phyloP scores from a whole-genome alignment of 2,329 filamentous ascomycete species.

The Blastomyces silverae region DNA sequence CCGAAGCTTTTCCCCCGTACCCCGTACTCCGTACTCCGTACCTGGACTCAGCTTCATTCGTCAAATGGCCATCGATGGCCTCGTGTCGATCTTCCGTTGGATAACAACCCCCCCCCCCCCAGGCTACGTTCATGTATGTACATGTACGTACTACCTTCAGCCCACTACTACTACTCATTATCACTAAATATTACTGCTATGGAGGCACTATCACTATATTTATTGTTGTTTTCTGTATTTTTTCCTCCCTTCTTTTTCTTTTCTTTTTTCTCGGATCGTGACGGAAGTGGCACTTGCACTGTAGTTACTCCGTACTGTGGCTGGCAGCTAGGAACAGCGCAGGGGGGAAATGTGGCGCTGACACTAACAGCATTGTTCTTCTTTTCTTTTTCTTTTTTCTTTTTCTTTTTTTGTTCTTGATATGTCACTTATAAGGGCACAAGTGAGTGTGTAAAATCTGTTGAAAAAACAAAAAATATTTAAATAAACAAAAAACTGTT shows the following conservation, averaged over 20 bases:
- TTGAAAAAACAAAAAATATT: no score
- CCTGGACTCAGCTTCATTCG: not conserved
- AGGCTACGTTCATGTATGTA: not conserved
- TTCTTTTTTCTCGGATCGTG: constrained; percentile 1
- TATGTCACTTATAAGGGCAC: no score
- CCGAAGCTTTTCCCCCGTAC: not conserved
- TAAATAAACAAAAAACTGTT: no score
- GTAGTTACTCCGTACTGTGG: no score
- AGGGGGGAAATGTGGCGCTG: not conserved
- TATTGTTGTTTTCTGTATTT: no score
- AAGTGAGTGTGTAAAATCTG: no score
- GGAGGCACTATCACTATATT: no score
- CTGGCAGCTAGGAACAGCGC: no score
- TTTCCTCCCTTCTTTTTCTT: not conserved
- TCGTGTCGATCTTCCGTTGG: constrained; percentile 10
- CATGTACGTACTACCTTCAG: no score
- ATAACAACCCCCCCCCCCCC: not conserved
- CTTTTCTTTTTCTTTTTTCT: not conserved
- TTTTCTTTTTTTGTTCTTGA: no score
- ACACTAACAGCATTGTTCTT: not conserved
- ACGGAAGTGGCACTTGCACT: constrained; percentile 3
- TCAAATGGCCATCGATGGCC: not conserved
- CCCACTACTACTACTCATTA: not conserved
- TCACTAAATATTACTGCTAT: no score
- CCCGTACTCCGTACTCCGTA: not conserved